phyloP scores from a whole-genome alignment of 2,329 filamentous ascomycete genomes.

The Pseudogymnoascus sp. region DNA sequence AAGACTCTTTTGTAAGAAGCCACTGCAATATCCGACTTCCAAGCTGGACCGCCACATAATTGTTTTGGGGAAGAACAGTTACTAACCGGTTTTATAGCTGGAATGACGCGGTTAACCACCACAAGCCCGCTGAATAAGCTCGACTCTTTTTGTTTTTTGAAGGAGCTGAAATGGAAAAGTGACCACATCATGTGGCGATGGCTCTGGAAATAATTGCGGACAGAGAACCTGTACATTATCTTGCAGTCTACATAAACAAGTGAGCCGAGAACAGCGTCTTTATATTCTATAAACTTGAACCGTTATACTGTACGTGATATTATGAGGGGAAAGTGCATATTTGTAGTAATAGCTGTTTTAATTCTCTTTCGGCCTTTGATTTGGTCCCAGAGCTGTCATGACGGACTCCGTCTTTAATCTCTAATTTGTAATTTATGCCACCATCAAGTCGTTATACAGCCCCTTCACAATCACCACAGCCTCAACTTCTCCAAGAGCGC shows the following conservation, averaged over 20 bases:
- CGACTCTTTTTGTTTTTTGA: neutral
- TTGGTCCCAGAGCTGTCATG: neutral
- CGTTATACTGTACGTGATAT: neutral
- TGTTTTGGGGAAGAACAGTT: neutral
- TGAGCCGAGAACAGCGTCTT: neutral
- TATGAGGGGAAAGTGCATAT: neutral
- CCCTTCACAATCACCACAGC: constrained; percentile 50
- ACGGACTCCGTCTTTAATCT: neutral
- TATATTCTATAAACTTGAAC: neutral
- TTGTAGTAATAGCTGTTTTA: neutral
- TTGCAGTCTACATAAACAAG: constrained; percentile 8
- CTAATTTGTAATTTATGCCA: neutral
- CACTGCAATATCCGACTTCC: neutral
- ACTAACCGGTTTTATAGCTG: constrained; percentile 51
- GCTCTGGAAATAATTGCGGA: constrained; percentile 5
- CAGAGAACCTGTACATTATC: constrained; percentile 9
- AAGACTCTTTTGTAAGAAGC: constrained; percentile 66
- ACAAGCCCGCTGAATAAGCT: constrained; percentile 68
- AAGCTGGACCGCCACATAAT: neutral
- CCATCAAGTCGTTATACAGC: constrained; percentile 43
- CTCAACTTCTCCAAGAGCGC: constrained; percentile 47
- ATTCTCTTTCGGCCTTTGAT: neutral
- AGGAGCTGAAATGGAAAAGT: constrained; percentile 5
- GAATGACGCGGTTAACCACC: constrained; percentile 93
- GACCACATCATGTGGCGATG: neutral